Evolutionary conservation across 129 eudicot species (phyloP), one percentile per base, ranked within the genome.

Genomic region (Helianthus tuberosus): DNA sequence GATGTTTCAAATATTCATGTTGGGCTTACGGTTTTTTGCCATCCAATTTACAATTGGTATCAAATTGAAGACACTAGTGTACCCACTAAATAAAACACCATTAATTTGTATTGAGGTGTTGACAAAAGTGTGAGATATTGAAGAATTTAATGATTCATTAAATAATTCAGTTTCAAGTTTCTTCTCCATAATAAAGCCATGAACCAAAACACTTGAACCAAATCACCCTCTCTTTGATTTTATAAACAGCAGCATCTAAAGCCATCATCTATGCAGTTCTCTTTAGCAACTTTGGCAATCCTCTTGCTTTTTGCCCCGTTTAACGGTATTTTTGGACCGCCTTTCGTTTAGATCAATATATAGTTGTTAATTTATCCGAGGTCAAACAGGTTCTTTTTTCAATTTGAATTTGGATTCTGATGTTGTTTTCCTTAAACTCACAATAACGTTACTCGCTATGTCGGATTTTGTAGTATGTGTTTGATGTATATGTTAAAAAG

Each of bases 261-360:
- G 0, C 69, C 39, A 16, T 35, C 44, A 49, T 48, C 13, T 6
- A 77, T 77, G 81, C 35, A 59, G 57, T 49, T 38, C 35, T 50
- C 1, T 69, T 23, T 69, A 10, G 71, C 8, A 3, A 36, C 39
- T 63, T 36, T 69, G 64, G 76, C 55, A 5, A 51, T 38, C 75
- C 54, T 69, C 76, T 8, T 77, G 53, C 11, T 77, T 16, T 60
- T 49, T 38, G 47, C 65, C n/a, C 76, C 71, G 15, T 60, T 69
- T 49, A 8, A 8, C 46, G 71, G 81, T 69, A 77, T 36, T 71
- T 77, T 51, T n/a, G 8, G 11, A 77, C 8, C 48, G 17, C 65
- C 29, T 77, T 27, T 77, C 23, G 38, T 52, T 77, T 77, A 35
- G 5, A 62, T 50, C 20, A 51, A 52, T 32, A 11, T 36, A 12